A percentile compares a stretch with the other conserved stretches of the same genome.
Evolutionary conservation across 148 eudicot genomes (phyloP).

Genomic region (Oxyria digyna): DNA sequence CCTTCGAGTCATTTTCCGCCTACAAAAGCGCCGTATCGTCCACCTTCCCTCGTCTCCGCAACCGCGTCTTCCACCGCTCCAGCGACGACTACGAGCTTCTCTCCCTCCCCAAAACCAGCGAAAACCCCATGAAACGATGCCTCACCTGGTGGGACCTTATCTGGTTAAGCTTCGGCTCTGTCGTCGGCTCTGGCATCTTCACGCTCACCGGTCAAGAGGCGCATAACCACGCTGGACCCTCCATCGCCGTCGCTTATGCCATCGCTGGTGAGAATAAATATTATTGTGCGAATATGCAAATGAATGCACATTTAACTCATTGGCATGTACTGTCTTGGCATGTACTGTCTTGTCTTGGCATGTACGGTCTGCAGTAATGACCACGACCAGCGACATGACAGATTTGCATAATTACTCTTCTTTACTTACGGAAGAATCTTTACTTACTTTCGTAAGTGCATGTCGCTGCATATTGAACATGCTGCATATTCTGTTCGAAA

Average conservation of each 20-base stretch:
- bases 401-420: too few species aligned
- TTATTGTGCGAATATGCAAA: too few species aligned
- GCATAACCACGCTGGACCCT: slow-evolving; percentile 63
- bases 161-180: slow-evolving; percentile 78
- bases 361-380: too few species aligned
- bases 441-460: too few species aligned
- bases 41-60: slow-evolving; percentile 36
- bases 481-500: too few species aligned
- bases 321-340: too few species aligned
- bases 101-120: slow-evolving; percentile 21
- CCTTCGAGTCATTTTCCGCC: slow-evolving; percentile 35
- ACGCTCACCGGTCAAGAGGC: slow-evolving; percentile 74
- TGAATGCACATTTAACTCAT: too few species aligned
- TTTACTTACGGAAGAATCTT: too few species aligned
- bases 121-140: slow-evolving; percentile 37
- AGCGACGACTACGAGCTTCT: slow-evolving; percentile 44
- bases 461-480: too few species aligned
- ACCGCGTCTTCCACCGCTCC: slow-evolving; percentile 52
- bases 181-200: slow-evolving; percentile 86
- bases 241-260: slow-evolving; percentile 59
- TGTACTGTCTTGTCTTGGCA: too few species aligned
- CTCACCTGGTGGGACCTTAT: slow-evolving; percentile 75
- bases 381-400: too few species aligned
- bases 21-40: slow-evolving; percentile 41
- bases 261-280: too few species aligned